Conservation (phyloP, 768 basidiomycete genomes). For the Mycena sanguinolenta region DNA sequence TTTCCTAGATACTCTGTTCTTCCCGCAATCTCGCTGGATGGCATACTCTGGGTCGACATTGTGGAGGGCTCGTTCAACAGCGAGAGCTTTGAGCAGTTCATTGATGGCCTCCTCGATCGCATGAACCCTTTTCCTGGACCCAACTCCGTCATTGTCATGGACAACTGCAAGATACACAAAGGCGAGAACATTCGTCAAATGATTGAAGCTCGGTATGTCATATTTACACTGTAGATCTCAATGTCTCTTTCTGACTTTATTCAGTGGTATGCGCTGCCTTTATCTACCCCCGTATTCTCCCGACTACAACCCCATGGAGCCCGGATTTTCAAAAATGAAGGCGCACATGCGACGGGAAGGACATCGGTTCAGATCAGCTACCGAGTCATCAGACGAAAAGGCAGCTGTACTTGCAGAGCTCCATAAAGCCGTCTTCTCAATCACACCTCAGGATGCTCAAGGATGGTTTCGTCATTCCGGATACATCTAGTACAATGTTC, state of each 20-base stretch:
- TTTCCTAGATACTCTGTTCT: slow-evolving; percentile 50
- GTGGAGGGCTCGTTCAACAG: slow-evolving; percentile 47
- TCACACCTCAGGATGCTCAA: slow-evolving; percentile 19
- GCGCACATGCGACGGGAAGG: slow-evolving; percentile 33
- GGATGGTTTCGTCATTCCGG: slow-evolving; percentile 27
- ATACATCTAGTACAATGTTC: slow-evolving; percentile 19
- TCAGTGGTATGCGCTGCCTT: slow-evolving; percentile 37
- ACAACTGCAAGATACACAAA: slow-evolving; percentile 45
- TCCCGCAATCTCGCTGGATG: slow-evolving; percentile 51
- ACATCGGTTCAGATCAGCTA: background rate
- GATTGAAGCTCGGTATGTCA: slow-evolving; percentile 45
- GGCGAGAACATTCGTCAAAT: slow-evolving; percentile 40
- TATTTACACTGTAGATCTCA: no score
- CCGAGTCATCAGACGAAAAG: background rate
- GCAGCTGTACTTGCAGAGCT: background rate
- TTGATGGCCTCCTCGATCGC: slow-evolving; percentile 46
- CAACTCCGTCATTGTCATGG: slow-evolving; percentile 56
- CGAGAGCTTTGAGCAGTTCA: slow-evolving; percentile 45
- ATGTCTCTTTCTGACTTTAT: no score
- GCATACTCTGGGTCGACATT: slow-evolving; percentile 47
- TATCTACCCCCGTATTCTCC: slow-evolving; percentile 55
- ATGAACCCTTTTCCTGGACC: slow-evolving; percentile 54
- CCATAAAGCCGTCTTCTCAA: slow-evolving; percentile 17
- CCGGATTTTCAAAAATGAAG: slow-evolving; percentile 41
- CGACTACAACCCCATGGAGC: slow-evolving; percentile 54